A percentile compares a stretch with the other conserved stretches of the same genome.
Conservation (phyloP, 2,329 filamentous ascomycete species). For the Penicillium sp. region DNA sequence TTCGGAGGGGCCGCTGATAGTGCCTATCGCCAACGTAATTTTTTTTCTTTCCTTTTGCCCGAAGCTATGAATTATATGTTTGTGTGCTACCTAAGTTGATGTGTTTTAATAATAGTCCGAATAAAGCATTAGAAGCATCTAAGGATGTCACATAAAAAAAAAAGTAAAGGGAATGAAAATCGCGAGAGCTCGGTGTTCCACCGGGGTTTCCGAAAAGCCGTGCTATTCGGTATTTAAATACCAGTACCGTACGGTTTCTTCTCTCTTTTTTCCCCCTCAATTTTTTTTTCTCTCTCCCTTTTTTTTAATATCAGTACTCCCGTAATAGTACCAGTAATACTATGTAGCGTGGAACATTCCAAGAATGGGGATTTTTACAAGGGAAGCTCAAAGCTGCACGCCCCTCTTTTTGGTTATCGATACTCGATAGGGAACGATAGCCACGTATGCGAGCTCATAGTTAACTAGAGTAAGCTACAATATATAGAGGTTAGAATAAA, state of each 20-base stretch:
- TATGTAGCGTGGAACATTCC: slow-evolving; percentile 1
- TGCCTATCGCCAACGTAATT: slow-evolving; percentile 17
- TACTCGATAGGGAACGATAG: slow-evolving; percentile 10
- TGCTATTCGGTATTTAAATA: slow-evolving; percentile 9
- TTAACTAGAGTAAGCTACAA: background rate
- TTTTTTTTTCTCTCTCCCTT: background rate
- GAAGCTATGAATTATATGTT: background rate
- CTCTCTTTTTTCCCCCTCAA: background rate
- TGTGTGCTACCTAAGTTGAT: too few species aligned
- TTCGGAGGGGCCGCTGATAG: slow-evolving; percentile 30
- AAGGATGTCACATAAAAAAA: background rate
- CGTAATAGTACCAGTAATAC: too few species aligned
- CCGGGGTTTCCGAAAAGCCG: slow-evolving; percentile 19
- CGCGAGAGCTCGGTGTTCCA: slow-evolving; percentile 14
- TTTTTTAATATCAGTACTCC: background rate
- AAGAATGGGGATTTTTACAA: slow-evolving; percentile 3
- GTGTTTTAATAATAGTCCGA: background rate
- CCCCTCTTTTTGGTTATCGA: slow-evolving; percentile 11
- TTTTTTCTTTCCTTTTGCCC: background rate
- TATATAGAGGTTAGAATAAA: background rate
- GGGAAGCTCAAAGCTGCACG: slow-evolving; percentile 4
- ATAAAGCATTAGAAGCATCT: background rate
- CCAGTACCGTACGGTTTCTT: background rate
- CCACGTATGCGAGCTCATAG: background rate
- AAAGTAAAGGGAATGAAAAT: background rate